Conservation (phyloP, 2,329 filamentous ascomycete species). For the Cercospora beticola region DNA sequence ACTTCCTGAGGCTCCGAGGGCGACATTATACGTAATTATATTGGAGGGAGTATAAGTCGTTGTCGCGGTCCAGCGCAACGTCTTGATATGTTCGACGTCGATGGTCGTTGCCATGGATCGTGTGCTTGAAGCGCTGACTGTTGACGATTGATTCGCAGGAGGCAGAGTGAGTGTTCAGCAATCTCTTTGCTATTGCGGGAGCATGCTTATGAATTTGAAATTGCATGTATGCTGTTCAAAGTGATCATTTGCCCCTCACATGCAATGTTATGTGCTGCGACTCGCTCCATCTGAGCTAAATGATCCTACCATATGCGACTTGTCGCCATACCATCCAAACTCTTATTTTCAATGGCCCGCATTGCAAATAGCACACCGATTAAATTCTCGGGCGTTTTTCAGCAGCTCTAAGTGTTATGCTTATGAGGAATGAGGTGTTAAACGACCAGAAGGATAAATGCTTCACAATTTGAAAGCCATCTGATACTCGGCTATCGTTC, state of each 20-base stretch:
- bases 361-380: no score
- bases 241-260: background rate
- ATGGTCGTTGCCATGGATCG: background rate
- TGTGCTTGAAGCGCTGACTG: background rate
- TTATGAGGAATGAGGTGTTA: no score
- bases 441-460: no score
- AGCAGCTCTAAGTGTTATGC: no score
- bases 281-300: background rate
- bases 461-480: no score
- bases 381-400: no score
- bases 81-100: background rate
- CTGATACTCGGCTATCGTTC: no score
- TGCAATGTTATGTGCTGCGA: background rate
- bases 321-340: no score
- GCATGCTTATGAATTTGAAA: no score
- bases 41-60: background rate
- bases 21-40: background rate
- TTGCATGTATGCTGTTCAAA: no score
- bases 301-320: background rate
- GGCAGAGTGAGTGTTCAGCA: background rate
- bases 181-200: background rate
- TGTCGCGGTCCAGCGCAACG: background rate
- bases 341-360: no score
- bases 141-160: background rate
- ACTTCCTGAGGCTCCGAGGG: background rate